Evolutionary conservation across 208 protist genomes (phyloP), one percentile per base, ranked within the genome.

Genomic region (Zelonia costaricensis): DNA sequence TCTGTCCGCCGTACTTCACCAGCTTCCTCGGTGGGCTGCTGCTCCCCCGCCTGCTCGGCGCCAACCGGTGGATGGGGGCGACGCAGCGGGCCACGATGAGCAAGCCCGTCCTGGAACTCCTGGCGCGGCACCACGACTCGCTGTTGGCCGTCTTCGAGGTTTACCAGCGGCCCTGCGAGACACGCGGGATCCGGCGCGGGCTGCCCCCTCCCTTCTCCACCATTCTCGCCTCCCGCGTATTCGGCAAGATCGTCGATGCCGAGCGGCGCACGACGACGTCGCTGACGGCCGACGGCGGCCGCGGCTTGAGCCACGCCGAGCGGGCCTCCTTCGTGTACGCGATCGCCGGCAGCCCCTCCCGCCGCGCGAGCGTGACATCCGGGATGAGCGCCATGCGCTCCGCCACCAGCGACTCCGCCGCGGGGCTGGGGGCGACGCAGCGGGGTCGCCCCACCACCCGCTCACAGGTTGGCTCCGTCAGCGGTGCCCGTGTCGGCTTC

Each of bases 91-190:
- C 65, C 9, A 62, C 69, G 27, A 51, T 16, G 35, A 43, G 54
- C 36, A 62, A 55, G 8, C 54, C 60, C 20, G 73, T 78, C 18
- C 62, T 66, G 36, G 38, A 51, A 33, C 16, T 78, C 1, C 39
- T 93, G 13, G 62, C 62, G 1, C 58, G 47, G 45, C 55, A 86
- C 42, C 71, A 81, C 22, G 80, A 88, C 25, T 23, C 39, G 13
- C 72, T 89, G 12, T 69, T 78, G 31, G 63, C 45, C 6, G 47
- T 90, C 8, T 93, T 88, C 54, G 42, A 61, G 6, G 44, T 44
- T 35, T 90, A 80, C 47, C 62, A 80, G 31, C 69, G 56, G 25
- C 80, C 86, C 28, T 69, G 66, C 38, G 86, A 93, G 62, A 77
- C 79, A 3, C 58, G 62, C 30, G 86, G 86, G 4, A 76, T 88